Evolutionary conservation across 495 filamentous ascomycete genomes (phyloP).

Genomic region (Annulohypoxylon stygium): DNA sequence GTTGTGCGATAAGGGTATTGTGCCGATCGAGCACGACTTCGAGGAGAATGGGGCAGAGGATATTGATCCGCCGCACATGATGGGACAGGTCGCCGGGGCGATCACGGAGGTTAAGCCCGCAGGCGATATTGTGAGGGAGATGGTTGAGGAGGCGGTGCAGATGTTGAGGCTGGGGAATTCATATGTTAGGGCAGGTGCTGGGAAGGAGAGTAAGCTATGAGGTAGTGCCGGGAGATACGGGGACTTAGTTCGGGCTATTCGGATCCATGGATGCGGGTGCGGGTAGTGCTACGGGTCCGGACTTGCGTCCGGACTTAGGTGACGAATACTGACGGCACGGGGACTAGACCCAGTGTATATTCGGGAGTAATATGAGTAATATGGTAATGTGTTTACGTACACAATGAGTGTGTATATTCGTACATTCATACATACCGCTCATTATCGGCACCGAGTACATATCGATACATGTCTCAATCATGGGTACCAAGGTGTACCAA

Average conservation of each 20-base stretch:
- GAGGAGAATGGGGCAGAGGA: constrained; percentile 77
- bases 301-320: background rate
- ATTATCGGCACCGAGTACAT: background rate
- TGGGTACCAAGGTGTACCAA: background rate
- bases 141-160: constrained; percentile 83
- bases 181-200: constrained; percentile 54
- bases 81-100: constrained; percentile 91
- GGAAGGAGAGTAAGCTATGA: constrained; percentile 60
- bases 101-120: constrained; percentile 83
- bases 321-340: background rate
- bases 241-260: background rate
- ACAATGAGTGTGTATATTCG: background rate
- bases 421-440: background rate
- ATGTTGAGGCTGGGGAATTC: constrained; percentile 70
- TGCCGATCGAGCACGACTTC: constrained; percentile 84
- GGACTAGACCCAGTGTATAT: background rate
- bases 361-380: background rate
- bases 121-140: constrained; percentile 82
- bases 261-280: constrained; percentile 4
- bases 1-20: constrained; percentile 78
- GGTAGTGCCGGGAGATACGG: background rate
- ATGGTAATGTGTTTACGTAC: background rate
- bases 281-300: background rate
- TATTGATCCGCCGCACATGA: constrained; percentile 85
- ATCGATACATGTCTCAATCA: too few species aligned